These are phyloP conservation scores for Acer yangbiense DNA, from an alignment of 345 rosid species.

Conservation along the genomic window DNA sequence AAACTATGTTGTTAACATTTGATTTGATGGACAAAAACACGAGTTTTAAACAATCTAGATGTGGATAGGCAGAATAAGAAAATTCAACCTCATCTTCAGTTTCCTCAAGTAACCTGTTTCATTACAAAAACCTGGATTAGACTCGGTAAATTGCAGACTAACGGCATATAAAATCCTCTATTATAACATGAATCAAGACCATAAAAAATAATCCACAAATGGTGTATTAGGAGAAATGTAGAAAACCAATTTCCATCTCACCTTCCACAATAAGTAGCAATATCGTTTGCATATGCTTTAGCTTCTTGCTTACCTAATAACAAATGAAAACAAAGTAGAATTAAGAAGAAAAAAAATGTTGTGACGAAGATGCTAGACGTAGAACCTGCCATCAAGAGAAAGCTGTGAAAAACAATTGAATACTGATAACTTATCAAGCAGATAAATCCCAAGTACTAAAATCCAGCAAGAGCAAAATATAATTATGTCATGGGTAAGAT, in stretches of 20 bases:
- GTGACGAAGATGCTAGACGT: conserved; percentile 19
- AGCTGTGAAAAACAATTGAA: neutral
- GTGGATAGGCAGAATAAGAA: conserved; percentile 16
- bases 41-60: conserved; percentile 11
- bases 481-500: neutral
- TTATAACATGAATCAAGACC: conserved; percentile 5
- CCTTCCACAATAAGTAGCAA: conserved; percentile 96
- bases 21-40: neutral
- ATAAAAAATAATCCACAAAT: neutral
- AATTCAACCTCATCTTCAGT: conserved; percentile 88
- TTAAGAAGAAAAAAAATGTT: conserved; percentile 9
- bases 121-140: conserved; percentile 22
- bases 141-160: neutral
- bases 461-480: neutral
- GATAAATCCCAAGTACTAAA: neutral
- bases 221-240: neutral
- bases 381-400: conserved; percentile 12
- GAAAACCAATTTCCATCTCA: conserved; percentile 33
- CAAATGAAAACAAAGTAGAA: conserved; percentile 22
- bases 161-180: neutral
- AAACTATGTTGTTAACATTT: conserved; percentile 2
- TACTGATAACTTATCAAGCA: neutral
- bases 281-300: conserved; percentile 75
- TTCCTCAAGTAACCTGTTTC: conserved; percentile 78
- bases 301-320: conserved; percentile 88